phyloP scores from a whole-genome alignment of 169 alveolate genomes.

The Fabrea salina region DNA sequence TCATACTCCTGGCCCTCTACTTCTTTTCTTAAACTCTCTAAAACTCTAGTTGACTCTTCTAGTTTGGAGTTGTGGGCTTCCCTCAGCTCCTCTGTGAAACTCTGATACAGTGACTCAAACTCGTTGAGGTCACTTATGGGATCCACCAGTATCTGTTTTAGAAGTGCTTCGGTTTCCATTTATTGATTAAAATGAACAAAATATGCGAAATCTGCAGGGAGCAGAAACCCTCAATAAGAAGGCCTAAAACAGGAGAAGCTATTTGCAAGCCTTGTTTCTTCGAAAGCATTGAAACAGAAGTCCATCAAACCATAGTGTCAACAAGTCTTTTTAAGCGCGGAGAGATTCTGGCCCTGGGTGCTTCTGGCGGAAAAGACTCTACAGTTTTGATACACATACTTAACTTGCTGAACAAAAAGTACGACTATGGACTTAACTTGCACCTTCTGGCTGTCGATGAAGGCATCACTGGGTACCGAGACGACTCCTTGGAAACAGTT shows the following conservation, averaged over 20 bases:
- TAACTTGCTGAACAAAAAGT: constrained; percentile 85
- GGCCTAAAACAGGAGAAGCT: constrained; percentile 88
- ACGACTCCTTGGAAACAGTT: constrained; percentile 94
- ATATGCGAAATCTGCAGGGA: constrained; percentile 73
- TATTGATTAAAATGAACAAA: constrained; percentile 43
- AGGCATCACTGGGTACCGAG: constrained; percentile 98
- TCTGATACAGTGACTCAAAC: no score
- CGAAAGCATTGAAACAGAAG: constrained; percentile 92
- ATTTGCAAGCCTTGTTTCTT: constrained; percentile 93
- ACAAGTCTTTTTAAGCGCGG: constrained; percentile 78
- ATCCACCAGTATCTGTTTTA: no score
- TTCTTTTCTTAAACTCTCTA: no score
- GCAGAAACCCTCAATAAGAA: constrained; percentile 80
- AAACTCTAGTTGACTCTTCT: no score
- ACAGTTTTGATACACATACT: constrained; percentile 95
- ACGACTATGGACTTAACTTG: constrained; percentile 89
- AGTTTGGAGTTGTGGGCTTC: no score
- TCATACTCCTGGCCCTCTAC: no score
- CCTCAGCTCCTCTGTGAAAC: no score
- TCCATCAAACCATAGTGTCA: constrained; percentile 85
- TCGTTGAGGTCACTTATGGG: no score
- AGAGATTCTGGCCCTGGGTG: constrained; percentile 94
- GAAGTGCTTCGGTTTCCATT: no score
- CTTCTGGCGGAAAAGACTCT: constrained; percentile 98
- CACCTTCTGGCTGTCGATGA: constrained; percentile 95